Percentiles rank a stretch among this genome's conserved stretches.
phyloP scores from a whole-genome alignment of 768 basidiomycete species.

The Boletus vinaceobasis region DNA sequence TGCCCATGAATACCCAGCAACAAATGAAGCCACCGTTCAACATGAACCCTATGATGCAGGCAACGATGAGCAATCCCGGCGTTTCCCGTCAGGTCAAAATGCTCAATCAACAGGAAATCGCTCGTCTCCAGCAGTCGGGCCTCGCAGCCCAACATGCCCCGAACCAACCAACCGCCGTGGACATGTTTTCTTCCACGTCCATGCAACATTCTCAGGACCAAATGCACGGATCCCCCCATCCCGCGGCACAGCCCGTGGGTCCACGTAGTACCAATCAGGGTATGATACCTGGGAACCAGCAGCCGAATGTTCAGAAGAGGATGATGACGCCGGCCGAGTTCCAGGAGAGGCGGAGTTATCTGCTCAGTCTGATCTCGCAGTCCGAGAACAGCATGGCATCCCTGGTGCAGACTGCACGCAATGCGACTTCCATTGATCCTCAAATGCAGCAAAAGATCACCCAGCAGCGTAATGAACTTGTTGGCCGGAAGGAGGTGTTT shows the following conservation, averaged over 20 bases:
- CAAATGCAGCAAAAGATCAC: constrained; percentile 13
- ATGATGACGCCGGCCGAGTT: constrained; percentile 20
- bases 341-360: constrained; percentile 18
- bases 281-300: constrained; percentile 19
- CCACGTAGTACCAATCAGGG: constrained; percentile 20
- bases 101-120: constrained; percentile 41
- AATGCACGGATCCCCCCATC: constrained; percentile 51
- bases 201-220: constrained; percentile 39
- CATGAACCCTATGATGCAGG: constrained; percentile 39
- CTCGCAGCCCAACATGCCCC: constrained; percentile 34
- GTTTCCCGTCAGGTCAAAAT: constrained; percentile 41
- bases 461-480: constrained; percentile 21
- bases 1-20: constrained; percentile 36
- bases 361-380: constrained; percentile 10
- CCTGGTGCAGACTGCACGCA: constrained; percentile 10
- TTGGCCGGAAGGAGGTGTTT: constrained; percentile 38
- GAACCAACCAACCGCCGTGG: constrained; percentile 38
- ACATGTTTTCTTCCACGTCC: constrained; percentile 48
- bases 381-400: constrained; percentile 10
- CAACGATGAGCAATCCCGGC: constrained; percentile 28
- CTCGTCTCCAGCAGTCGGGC: constrained; percentile 31
- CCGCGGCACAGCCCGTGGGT: constrained; percentile 21
- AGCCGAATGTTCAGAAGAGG: constrained; percentile 26
- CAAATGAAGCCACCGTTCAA: constrained; percentile 30
- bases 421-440: constrained; percentile 17